Evolutionary conservation across 768 basidiomycete species (phyloP), one percentile per base, ranked within the genome.

Genomic region (Lactarius pseudohatsudake): DNA sequence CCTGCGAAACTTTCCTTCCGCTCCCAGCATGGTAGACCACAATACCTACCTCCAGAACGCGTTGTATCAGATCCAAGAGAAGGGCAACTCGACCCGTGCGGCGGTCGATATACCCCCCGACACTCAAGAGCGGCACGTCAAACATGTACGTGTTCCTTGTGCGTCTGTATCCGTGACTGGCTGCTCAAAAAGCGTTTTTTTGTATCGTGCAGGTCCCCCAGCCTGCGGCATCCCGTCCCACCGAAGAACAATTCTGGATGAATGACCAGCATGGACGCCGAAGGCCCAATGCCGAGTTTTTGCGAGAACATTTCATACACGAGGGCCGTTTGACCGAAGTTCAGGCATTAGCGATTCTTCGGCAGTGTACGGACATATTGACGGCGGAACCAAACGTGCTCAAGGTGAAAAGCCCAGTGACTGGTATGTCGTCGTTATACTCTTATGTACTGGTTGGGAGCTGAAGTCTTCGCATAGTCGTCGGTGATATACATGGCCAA

Each of bases 401-500:
- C 59, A 82, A 88, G 62, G 88, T 96, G 30, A 86, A 86, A 70
- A 92, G 94, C 69, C 93, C 94, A 36, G 90, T 96, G 54, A 96
- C 94, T 40, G 91, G 93, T 93, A 72, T 71, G 90, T 81, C 32
- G 47, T 47, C 6, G 4, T 45, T 18, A 57, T 47, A 7, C 50
- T 13, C 7, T 41, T 36, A 11, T 43, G 5, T n/a, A n/a, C 30
- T 22, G 10, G 6, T 59, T 18, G 36, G 36, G 22, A 32, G 20
- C 60, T 58, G 20, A 67, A 57, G 10, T n/a, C 34, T 64, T 40
- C 34, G 71, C 63, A 9, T 70, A 94, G 94, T 97, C 70, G 95
- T 94, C 72, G 94, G 94, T 15, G 94, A 97, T 80, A 93, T 97
- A 59, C 94, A 97, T 72, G 94, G 94, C 16, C 94, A 97, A 91